A percentile compares a stretch with the other conserved stretches of the same genome.
Evolutionary conservation across 768 basidiomycete species (phyloP).

Genomic region (Hypholoma fasciculare): DNA sequence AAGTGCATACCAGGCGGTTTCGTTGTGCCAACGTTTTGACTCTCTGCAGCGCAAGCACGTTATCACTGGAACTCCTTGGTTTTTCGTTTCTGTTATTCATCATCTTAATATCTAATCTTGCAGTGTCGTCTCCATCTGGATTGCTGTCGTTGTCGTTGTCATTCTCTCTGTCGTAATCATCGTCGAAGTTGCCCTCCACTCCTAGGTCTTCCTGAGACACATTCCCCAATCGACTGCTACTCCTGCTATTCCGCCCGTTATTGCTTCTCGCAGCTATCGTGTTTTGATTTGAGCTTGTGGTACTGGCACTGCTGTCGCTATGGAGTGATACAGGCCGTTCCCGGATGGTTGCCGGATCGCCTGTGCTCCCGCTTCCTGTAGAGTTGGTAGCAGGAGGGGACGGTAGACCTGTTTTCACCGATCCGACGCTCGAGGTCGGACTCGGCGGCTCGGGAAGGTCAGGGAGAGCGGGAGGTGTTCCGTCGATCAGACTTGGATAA

Average conservation of each 20-base stretch:
- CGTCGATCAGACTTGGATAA: conserved; percentile 20
- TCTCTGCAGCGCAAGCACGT: conserved; percentile 60
- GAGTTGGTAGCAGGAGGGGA: conserved; percentile 87
- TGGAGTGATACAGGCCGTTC: conserved; percentile 24
- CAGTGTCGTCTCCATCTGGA: conserved; percentile 65
- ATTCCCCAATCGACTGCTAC: conserved; percentile 23
- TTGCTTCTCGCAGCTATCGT: conserved; percentile 10
- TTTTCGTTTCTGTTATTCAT: conserved; percentile 26
- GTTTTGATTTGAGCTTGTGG: conserved; percentile 24
- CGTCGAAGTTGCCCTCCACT: conserved; percentile 20
- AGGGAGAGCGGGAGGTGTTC: conserved; percentile 46
- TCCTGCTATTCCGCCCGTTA: conserved; percentile 17
- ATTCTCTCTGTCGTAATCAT: conserved; percentile 51
- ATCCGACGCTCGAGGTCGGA: conserved; percentile 35
- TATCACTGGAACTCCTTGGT: conserved; percentile 44
- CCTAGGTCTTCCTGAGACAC: conserved; percentile 15
- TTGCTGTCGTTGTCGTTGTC: conserved; percentile 46
- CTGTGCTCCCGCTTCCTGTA: conserved; percentile 77
- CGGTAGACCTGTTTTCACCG: conserved; percentile 66
- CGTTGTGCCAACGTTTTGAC: conserved; percentile 71
- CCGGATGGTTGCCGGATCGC: conserved; percentile 51
- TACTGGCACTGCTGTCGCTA: conserved; percentile 31
- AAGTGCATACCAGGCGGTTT: conserved; percentile 65
- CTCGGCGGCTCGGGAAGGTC: conserved; percentile 63
- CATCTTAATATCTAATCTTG: conserved; percentile 38